Evolutionary conservation across 1,139 yeast genomes (phyloP), one percentile per base, ranked within the genome.

Genomic region (Suhomyces wounanorum): DNA sequence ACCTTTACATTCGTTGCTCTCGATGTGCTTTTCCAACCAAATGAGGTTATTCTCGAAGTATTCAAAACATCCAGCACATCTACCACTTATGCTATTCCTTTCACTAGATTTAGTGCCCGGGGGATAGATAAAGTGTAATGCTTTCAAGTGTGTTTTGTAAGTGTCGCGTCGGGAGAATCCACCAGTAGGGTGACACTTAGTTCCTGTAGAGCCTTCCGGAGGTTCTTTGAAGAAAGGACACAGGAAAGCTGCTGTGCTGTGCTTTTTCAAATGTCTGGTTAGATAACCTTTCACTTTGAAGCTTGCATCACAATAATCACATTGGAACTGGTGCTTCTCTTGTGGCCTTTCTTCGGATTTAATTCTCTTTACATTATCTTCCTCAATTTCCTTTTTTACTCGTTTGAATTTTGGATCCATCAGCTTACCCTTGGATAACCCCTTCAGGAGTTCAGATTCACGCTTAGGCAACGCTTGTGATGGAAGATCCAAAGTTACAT

Each of bases 141-240:
- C 83, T 58, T 79, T 81, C 48, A 81, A 69, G 62, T 81, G 86
- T 1, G 84, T 80, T 58, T 81, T 81, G 61, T 75, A 80, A 8
- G 85, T 81, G 59, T 82, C 86, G 59, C 84, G 70, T 55, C 85
- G 69, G 8, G 84, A 78, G 59, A 82, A 82, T 3, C 83, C 84
- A 31, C 86, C 85, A 1, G 81, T 79, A 39, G 83, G 82, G 62
- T 81, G 86, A 60, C 86, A 82, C 57, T 77, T 73, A 0, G 81
- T 72, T 3, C 79, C 81, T 10, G 59, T 42, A 23, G 52, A 47
- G 13, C 55, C 68, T 17, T 48, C 53, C 33, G 52, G 45, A n/a
- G 68, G 66, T 42, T 75, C 76, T 55, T 73, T 71, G 60, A 68
- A 81, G 63, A 78, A 82, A 1, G 86, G 86, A 61, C 86, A 82